These are phyloP conservation scores for Choiromyces venosus DNA, from an alignment of 495 filamentous ascomycete genomes.

Conservation along the genomic window DNA sequence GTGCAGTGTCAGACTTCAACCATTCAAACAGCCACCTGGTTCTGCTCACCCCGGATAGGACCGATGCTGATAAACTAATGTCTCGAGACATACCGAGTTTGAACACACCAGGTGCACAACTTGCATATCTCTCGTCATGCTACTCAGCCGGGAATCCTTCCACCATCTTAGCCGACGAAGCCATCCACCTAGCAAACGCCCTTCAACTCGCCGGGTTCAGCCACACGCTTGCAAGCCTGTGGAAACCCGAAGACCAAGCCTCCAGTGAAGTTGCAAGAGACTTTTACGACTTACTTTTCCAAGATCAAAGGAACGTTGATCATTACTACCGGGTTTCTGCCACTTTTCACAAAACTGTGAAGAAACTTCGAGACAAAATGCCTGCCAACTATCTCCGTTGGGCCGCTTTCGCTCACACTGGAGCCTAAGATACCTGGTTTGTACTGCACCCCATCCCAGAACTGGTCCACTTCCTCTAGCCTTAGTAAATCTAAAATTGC, in stretches of 20 bases:
- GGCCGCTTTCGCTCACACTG: slow-evolving; percentile 25
- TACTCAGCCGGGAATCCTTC: slow-evolving; percentile 34
- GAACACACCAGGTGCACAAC: slow-evolving; percentile 1
- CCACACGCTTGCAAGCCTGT: slow-evolving; percentile 43
- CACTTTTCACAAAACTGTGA: slow-evolving; percentile 28
- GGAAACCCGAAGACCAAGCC: slow-evolving; percentile 25
- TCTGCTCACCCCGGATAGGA: neutral
- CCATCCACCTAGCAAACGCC: slow-evolving; percentile 40
- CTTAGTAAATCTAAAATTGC: too few species aligned
- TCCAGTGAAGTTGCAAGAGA: slow-evolving; percentile 14
- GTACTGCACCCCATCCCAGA: too few species aligned
- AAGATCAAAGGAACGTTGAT: neutral
- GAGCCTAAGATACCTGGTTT: slow-evolving; percentile 9
- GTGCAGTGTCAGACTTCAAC: slow-evolving; percentile 21
- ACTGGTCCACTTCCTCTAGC: too few species aligned
- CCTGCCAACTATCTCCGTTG: slow-evolving; percentile 6
- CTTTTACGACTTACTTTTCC: slow-evolving; percentile 22
- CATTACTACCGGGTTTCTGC: slow-evolving; percentile 5
- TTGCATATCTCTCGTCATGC: slow-evolving; percentile 43
- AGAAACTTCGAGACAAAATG: neutral
- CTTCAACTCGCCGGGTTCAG: slow-evolving; percentile 44
- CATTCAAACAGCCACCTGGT: slow-evolving; percentile 33
- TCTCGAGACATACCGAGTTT: too few species aligned
- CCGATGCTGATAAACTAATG: neutral
- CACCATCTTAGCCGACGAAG: slow-evolving; percentile 36